Conservation (phyloP, 257 asterid genomes). For the Dorcoceras hygrometricum region DNA sequence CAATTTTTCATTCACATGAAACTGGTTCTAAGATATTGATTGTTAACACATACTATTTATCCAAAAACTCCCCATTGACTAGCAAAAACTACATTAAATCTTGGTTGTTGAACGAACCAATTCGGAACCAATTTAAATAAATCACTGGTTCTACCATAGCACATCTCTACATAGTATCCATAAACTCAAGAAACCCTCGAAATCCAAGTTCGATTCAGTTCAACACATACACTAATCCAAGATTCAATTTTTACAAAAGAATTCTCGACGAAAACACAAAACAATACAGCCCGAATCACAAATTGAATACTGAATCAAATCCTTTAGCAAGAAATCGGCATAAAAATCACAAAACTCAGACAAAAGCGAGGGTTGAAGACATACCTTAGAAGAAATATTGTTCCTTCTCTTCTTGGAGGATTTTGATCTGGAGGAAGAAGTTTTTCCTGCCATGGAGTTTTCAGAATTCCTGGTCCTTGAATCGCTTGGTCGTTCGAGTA, state of each 20-base stretch:
- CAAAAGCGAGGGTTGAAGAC: background rate
- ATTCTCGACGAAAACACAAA: background rate
- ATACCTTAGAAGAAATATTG: conserved; percentile 51
- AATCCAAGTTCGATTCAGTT: background rate
- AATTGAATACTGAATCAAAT: background rate
- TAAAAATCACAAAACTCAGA: background rate
- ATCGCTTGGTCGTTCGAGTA: background rate
- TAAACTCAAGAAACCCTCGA: background rate
- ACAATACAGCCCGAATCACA: conserved; percentile 18
- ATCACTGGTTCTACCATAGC: background rate
- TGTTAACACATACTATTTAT: too few species aligned
- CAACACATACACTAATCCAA: conserved; percentile 13
- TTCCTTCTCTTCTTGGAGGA: conserved; percentile 54
- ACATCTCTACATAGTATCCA: background rate
- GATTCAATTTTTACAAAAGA: conserved; percentile 14
- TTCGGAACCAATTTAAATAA: background rate
- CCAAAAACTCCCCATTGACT: too few species aligned
- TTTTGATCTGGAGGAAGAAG: conserved; percentile 54
- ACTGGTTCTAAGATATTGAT: background rate
- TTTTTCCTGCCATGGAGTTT: conserved; percentile 39
- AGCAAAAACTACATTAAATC: background rate
- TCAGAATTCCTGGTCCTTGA: background rate
- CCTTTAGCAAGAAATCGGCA: background rate
- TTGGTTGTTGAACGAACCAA: conserved; percentile 13
- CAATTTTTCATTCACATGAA: background rate